Evolutionary conservation across 441 rosid species (phyloP).

Genomic region (Geranium incanum): DNA sequence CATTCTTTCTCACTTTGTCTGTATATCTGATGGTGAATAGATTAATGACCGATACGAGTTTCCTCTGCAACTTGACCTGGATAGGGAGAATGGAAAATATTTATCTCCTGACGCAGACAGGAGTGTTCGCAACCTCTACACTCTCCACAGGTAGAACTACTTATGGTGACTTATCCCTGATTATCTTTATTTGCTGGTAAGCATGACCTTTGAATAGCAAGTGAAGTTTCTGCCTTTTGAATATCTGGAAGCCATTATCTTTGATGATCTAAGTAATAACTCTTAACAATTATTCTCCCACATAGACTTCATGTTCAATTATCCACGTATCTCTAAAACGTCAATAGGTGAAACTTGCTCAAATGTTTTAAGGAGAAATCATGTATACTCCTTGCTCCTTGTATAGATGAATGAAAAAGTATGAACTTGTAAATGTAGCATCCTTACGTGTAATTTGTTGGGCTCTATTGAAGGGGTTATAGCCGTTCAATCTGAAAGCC

Average conservation of each 20-base stretch:
- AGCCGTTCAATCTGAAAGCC: background rate
- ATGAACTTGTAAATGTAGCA: background rate
- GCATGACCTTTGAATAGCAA: background rate
- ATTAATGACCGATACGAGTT: constrained; percentile 53
- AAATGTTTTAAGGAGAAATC: background rate
- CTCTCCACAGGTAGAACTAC: constrained; percentile 41
- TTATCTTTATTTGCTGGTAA: background rate
- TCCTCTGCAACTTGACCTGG: constrained; percentile 54
- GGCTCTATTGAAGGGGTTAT: background rate
- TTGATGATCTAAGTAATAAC: background rate
- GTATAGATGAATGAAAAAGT: background rate
- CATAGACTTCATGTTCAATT: background rate
- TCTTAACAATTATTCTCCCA: background rate
- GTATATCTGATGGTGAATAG: constrained; percentile 17
- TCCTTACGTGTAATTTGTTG: background rate
- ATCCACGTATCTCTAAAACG: background rate
- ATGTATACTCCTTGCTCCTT: background rate
- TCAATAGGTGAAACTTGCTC: background rate
- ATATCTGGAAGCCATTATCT: background rate
- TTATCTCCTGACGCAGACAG: constrained; percentile 45
- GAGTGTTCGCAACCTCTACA: constrained; percentile 46
- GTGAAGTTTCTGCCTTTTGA: background rate
- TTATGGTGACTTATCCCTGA: background rate
- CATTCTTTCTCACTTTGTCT: background rate
- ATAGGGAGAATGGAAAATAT: constrained; percentile 39